Percentiles rank a stretch among this genome's conserved stretches.
These are phyloP conservation scores for Kodamaea fukazawae DNA, from an alignment of 805 yeast genomes.

Conservation along the genomic window DNA sequence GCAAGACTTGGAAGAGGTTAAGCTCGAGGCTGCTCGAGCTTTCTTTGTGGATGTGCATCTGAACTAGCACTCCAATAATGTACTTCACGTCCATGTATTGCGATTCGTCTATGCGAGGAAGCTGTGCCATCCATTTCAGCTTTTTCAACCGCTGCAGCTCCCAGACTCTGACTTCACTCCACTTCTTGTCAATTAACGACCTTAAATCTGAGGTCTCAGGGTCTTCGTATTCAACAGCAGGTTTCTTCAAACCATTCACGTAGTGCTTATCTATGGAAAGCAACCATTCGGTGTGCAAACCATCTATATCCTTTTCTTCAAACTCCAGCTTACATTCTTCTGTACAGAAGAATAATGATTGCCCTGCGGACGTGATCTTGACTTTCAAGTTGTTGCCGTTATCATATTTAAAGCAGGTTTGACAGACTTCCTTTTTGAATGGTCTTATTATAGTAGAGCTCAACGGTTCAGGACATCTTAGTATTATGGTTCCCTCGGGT, in stretches of 20 bases:
- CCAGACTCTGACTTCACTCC: constrained; percentile 43
- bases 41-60: constrained; percentile 18
- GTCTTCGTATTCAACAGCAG: constrained; percentile 22
- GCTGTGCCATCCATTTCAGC: constrained; percentile 13
- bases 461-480: constrained; percentile 40
- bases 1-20: constrained; percentile 40
- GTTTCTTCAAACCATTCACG: constrained; percentile 18
- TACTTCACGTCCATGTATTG: constrained; percentile 54
- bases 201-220: constrained; percentile 13
- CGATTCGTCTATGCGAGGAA: constrained; percentile 48
- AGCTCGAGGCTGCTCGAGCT: constrained; percentile 18
- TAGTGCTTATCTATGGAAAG: constrained; percentile 37
- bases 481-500: constrained; percentile 38
- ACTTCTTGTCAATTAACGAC: constrained; percentile 21
- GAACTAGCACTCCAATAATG: constrained; percentile 38
- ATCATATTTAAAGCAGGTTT: constrained; percentile 48
- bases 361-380: constrained; percentile 24
- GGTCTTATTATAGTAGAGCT: constrained; percentile 49
- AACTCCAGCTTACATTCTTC: constrained; percentile 43
- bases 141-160: constrained; percentile 17
- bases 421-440: constrained; percentile 63
- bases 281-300: constrained; percentile 31
- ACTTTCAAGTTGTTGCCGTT: constrained; percentile 47
- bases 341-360: constrained; percentile 54
- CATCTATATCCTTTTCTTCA: constrained; percentile 31